A percentile compares a stretch with the other conserved stretches of the same genome.
Conservation (phyloP, 1,284 basidiomycete genomes). For the Ustilago crameri region DNA sequence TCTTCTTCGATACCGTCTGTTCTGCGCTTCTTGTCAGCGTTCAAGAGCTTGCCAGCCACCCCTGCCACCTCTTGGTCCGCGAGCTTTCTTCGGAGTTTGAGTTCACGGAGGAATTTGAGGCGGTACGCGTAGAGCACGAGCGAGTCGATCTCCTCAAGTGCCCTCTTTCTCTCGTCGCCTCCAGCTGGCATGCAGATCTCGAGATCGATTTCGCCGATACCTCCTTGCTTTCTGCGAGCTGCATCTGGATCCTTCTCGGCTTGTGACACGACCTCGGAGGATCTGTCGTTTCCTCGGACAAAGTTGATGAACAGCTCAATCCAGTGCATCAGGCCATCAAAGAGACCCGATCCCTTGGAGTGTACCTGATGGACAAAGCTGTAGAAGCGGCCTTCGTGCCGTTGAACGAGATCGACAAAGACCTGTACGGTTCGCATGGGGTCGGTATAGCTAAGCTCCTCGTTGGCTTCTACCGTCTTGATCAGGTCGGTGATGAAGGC, state of each 20-base stretch:
- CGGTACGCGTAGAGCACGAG: constrained; percentile 64
- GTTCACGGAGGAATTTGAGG: constrained; percentile 63
- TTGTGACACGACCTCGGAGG: constrained; percentile 72
- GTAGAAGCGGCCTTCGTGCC: constrained; percentile 96
- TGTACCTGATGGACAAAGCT: constrained; percentile 98
- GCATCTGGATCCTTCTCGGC: constrained; percentile 6
- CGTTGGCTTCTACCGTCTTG: constrained; percentile 88
- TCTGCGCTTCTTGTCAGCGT: constrained; percentile 33
- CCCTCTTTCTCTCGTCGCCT: constrained; percentile 48
- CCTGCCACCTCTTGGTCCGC: constrained; percentile 55
- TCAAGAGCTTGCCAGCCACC: constrained; percentile 47
- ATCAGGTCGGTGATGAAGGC: constrained; percentile 96
- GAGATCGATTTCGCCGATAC: constrained; percentile 61
- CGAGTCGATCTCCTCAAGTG: constrained; percentile 62
- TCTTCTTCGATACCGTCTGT: constrained; percentile 47
- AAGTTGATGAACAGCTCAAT: constrained; percentile 93
- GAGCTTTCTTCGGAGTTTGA: constrained; percentile 60
- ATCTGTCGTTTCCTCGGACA: constrained; percentile 83
- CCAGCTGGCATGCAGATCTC: constrained; percentile 63
- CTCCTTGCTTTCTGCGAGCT: constrained; percentile 21
- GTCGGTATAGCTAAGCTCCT: constrained; percentile 86
- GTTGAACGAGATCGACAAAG: constrained; percentile 90
- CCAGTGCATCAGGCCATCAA: constrained; percentile 95
- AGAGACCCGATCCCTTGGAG: constrained; percentile 92
- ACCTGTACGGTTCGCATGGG: constrained; percentile 87